phyloP scores from a whole-genome alignment of 345 rosid genomes.

The Brassica rapa region DNA sequence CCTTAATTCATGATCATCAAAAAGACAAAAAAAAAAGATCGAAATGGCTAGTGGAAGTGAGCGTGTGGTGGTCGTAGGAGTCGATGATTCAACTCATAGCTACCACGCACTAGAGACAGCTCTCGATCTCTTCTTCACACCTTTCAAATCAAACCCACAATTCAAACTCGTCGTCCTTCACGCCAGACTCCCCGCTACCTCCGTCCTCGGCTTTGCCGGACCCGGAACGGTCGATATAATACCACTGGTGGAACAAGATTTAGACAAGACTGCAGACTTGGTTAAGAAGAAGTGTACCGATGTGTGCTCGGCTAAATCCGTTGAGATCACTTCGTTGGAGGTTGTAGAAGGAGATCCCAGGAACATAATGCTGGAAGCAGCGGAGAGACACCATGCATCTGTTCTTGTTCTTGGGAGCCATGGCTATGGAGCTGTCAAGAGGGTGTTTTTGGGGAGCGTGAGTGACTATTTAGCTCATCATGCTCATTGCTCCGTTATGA shows the following conservation, averaged over 20 bases:
- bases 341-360: conserved; percentile 52
- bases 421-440: conserved; percentile 50
- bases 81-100: conserved; percentile 57
- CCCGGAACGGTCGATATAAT: conserved; percentile 40
- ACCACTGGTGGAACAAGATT: conserved; percentile 42
- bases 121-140: conserved; percentile 53
- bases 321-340: conserved; percentile 20
- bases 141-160: conserved; percentile 37
- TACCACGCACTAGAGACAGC: conserved; percentile 57
- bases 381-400: conserved; percentile 42
- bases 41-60: conserved; percentile 40
- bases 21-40: not conserved
- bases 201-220: conserved; percentile 45
- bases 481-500: conserved; percentile 38
- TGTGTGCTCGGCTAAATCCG: conserved; percentile 39
- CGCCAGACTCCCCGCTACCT: conserved; percentile 46
- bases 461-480: conserved; percentile 38
- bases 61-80: conserved; percentile 50
- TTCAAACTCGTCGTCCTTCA: conserved; percentile 57
- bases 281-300: conserved; percentile 37
- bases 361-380: conserved; percentile 44
- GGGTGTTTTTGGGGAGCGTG: conserved; percentile 38
- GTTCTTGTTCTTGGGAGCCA: conserved; percentile 53
- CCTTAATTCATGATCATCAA: not conserved
- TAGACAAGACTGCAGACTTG: conserved; percentile 34